Evolutionary conservation across 352 stramenopile species (phyloP).

Genomic region (Phytopythium boreale): DNA sequence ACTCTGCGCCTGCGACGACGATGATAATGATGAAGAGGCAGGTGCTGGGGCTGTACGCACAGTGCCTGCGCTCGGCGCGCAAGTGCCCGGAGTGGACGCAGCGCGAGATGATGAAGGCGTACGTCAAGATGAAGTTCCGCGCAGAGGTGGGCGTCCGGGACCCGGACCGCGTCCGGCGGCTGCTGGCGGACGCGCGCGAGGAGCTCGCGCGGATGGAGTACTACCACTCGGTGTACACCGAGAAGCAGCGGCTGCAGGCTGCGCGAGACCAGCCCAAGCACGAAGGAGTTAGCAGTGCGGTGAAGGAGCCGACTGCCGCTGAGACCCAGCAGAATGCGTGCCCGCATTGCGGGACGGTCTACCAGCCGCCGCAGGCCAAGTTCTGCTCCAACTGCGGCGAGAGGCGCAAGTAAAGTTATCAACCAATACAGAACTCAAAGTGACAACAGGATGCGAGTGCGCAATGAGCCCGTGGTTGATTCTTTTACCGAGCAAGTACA

Average conservation of each 20-base stretch:
- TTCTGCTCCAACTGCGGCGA: conserved; percentile 74
- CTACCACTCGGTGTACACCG: conserved; percentile 79
- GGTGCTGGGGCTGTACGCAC: conserved; percentile 63
- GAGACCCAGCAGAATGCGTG: conserved; percentile 22
- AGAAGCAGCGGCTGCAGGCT: conserved; percentile 42
- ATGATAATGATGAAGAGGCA: conserved; percentile 21
- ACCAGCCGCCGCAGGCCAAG: conserved; percentile 48
- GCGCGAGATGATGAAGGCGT: conserved; percentile 82
- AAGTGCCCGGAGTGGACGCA: conserved; percentile 77
- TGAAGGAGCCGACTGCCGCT: neutral
- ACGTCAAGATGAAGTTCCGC: conserved; percentile 79
- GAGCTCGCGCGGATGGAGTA: conserved; percentile 87
- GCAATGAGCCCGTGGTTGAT: too few relatives aligned
- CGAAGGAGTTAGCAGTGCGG: neutral
- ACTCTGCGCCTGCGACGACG: neutral
- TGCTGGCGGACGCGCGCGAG: conserved; percentile 65
- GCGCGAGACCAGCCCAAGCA: neutral
- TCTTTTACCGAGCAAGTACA: too few relatives aligned
- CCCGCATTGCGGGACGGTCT: conserved; percentile 36
- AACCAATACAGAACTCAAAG: neutral
- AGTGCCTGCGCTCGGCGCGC: conserved; percentile 71
- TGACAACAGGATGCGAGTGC: too few relatives aligned
- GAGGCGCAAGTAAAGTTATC: conserved; percentile 37
- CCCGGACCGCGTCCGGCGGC: conserved; percentile 40
- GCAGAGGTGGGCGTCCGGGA: conserved; percentile 49